Conservation (phyloP, 768 basidiomycete species). For the Omphalotus guepiniiformis region DNA sequence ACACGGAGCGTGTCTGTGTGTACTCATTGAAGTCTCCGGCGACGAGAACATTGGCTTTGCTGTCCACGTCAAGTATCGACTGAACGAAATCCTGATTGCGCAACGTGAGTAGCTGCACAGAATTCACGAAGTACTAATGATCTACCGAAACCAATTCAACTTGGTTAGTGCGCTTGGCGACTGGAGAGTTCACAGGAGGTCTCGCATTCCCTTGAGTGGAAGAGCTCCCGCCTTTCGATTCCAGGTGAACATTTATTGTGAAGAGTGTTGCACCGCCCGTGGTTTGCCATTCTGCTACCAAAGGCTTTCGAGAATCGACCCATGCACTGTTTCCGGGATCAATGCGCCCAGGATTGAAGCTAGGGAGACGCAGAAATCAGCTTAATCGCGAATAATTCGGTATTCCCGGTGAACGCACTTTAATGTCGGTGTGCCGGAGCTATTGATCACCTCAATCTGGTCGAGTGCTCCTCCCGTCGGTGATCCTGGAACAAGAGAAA, state of each 20-base stretch:
- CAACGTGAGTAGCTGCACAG: conserved; percentile 2
- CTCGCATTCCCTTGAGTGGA: conserved; percentile 53
- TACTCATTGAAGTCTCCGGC: conserved; percentile 65
- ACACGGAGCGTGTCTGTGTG: conserved; percentile 48
- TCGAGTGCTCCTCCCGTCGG: conserved; percentile 46
- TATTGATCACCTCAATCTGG: conserved; percentile 30
- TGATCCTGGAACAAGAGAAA: conserved; percentile 41
- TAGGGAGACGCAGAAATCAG: conserved; percentile 20
- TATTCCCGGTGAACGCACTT: conserved; percentile 20
- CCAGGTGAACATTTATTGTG: conserved; percentile 58
- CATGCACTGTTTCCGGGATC: conserved; percentile 54
- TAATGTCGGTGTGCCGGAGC: conserved; percentile 30
- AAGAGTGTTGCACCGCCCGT: conserved; percentile 40
- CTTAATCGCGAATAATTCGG: background rate
- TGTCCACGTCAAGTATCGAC: conserved; percentile 36
- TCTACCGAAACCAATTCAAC: conserved; percentile 47
- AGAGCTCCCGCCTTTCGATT: conserved; percentile 53
- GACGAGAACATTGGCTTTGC: conserved; percentile 45
- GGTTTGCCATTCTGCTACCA: conserved; percentile 55
- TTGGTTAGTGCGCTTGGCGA: conserved; percentile 45
- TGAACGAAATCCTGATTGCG: conserved; percentile 43
- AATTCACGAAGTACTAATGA: conserved; percentile 6
- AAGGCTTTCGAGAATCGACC: conserved; percentile 53
- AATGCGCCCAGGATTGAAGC: conserved; percentile 60
- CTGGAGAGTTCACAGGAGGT: conserved; percentile 51